These are phyloP conservation scores for Dactylellina sp. DNA, from an alignment of 2,329 filamentous ascomycete species.

Conservation along the genomic window DNA sequence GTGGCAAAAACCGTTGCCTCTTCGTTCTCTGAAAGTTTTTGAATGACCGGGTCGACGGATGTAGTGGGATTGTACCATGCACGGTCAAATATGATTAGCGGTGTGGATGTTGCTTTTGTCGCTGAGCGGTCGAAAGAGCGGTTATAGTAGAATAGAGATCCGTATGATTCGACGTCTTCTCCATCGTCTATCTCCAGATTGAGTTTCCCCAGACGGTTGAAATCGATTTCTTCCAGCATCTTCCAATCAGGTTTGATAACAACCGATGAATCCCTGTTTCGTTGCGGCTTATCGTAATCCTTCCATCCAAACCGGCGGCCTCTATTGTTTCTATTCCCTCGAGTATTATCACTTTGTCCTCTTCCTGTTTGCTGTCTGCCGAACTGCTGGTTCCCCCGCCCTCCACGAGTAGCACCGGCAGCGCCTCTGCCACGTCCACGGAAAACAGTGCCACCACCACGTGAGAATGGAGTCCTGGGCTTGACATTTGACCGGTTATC, in stretches of 20 bases:
- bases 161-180: conserved; percentile 94
- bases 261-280: conserved; percentile 94
- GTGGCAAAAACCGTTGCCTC: conserved; percentile 97
- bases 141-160: conserved; percentile 99
- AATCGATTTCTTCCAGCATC: conserved; percentile 98
- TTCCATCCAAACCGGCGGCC: conserved; percentile 96
- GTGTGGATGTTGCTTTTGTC: conserved; percentile 87
- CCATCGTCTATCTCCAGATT: conserved; percentile 95
- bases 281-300: conserved; percentile 97
- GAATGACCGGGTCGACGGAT: conserved; percentile 93
- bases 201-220: conserved; percentile 91
- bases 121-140: conserved; percentile 89
- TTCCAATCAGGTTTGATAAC: conserved; percentile 96
- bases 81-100: conserved; percentile 87
- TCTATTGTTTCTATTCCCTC: conserved; percentile 75
- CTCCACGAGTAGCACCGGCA: conserved; percentile 76
- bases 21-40: conserved; percentile 94
- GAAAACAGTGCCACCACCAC: conserved; percentile 90
- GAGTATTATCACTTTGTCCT: conserved; percentile 77
- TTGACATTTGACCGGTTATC: conserved; percentile 92
- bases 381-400: conserved; percentile 74
- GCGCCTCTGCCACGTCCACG: conserved; percentile 84
- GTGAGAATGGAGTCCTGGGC: conserved; percentile 77
- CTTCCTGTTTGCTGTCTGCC: conserved; percentile 75
- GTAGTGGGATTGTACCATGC: conserved; percentile 99